A percentile compares a stretch with the other conserved stretches of the same genome.
Evolutionary conservation across 345 rosid genomes (phyloP).

Genomic region (Salix viminalis): DNA sequence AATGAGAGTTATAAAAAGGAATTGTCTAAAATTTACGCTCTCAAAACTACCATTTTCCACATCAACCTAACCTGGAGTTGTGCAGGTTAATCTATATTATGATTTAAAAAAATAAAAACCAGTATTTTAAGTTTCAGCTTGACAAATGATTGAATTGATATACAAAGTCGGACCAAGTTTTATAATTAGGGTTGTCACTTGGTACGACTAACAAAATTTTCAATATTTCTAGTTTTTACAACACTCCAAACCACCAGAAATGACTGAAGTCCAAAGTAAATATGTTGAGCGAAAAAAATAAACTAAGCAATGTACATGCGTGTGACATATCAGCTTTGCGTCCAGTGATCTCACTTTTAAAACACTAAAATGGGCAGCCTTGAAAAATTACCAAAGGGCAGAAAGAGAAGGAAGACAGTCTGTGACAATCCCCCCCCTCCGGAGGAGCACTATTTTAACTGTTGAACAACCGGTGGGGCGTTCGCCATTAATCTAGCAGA

Average conservation of each 20-base stretch:
- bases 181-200: too few relatives aligned
- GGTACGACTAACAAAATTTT: background rate
- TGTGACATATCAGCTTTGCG: background rate
- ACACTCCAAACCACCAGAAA: background rate
- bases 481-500: background rate
- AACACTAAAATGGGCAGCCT: background rate
- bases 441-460: background rate
- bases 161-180: too few relatives aligned
- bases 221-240: background rate
- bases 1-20: too few relatives aligned
- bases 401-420: too few relatives aligned
- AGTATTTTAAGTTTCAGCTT: too few relatives aligned
- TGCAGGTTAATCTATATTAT: too few relatives aligned
- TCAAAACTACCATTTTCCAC: too few relatives aligned
- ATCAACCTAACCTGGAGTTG: too few relatives aligned
- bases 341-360: background rate
- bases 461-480: background rate
- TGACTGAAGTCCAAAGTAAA: background rate
- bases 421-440: background rate
- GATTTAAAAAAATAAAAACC: too few relatives aligned
- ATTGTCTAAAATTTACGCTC: too few relatives aligned
- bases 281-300: background rate
- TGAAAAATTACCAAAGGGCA: too few relatives aligned
- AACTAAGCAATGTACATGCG: background rate
- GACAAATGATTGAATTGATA: too few relatives aligned